Base-by-base conservation (phyloP, 495 filamentous ascomycete species). In the Ramalina intermedia region DNA sequence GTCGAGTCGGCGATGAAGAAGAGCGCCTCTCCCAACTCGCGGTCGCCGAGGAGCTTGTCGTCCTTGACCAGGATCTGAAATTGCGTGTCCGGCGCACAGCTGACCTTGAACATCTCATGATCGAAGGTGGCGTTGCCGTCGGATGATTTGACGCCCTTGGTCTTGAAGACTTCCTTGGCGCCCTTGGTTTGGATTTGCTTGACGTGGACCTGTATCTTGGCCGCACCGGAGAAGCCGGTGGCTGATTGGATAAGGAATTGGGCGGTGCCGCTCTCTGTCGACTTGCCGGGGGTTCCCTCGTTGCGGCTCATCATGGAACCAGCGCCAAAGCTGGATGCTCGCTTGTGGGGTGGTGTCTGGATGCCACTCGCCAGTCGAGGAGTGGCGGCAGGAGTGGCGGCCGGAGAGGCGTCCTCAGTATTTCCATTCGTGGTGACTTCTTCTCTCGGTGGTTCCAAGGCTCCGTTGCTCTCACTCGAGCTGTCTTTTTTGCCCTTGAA, bases 31-130 rank as follows among this genome's bases (percentile, higher is more conserved):
- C 91, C 91, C 9, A 96, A 71, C 40, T 82, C 78, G 57, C 94
- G 89, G 37, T 74, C 81, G 37, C 84, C 79, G 57, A 96, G 87
- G 4, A 81, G 84, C 53, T 82, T 75, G 60, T 94, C 84, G 57
- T 85, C 79, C 51, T 86, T 84, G 43, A 88, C 91, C 48, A 81
- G 73, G 43, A 99, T 59, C 62, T 84, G 80, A 69, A 95, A 96
- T 61, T 85, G 80, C 37, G 85, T 75, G 58, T 94, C 91, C 5
- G 90, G 80, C 6, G 81, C 78, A 57, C 85, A 89, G 48, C 67
- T 57, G 43, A 87, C 74, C 50, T 77, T 82, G 71, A 88, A 88
- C 18, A 74, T 78, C 63, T 94, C 88, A 40, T 75, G 63, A 52
- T 85, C 80, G 57, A 78, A 94, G n/a, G 64, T 66, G 4, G 82